Evolutionary conservation across 352 stramenopile genomes (phyloP).

Genomic region (Globisporangium perplexum): DNA sequence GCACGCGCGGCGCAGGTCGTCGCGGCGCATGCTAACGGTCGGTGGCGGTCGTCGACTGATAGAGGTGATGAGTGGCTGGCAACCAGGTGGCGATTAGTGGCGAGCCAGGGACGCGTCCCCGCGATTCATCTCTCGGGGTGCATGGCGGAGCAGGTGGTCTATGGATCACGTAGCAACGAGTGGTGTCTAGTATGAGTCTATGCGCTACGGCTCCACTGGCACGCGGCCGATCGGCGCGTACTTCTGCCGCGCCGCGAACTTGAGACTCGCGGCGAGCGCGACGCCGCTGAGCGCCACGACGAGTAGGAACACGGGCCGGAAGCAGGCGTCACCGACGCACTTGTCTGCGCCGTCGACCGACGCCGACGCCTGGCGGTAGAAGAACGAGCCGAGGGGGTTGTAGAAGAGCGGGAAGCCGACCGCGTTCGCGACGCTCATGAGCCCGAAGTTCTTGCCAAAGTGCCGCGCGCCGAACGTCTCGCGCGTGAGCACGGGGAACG

Average conservation of each 20-base stretch:
- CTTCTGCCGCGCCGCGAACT: constrained; percentile 34
- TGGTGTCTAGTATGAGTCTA: too few species aligned
- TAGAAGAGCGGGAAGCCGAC: constrained; percentile 71
- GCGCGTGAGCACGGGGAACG: constrained; percentile 61
- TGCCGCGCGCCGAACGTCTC: constrained; percentile 64
- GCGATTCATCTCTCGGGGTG: background rate
- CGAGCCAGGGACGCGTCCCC: too few species aligned
- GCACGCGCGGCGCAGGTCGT: constrained; percentile 18
- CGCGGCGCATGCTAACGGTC: background rate
- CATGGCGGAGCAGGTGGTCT: too few species aligned
- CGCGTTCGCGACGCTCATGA: constrained; percentile 70
- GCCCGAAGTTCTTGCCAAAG: constrained; percentile 77
- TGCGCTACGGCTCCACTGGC: background rate
- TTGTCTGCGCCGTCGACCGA: constrained; percentile 32
- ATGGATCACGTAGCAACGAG: too few species aligned
- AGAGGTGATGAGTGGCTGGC: too few species aligned
- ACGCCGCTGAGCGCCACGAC: constrained; percentile 45
- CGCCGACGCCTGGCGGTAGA: constrained; percentile 38
- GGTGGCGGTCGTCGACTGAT: background rate
- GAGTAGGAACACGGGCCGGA: constrained; percentile 56
- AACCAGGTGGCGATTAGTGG: too few species aligned
- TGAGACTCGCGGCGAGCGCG: constrained; percentile 42
- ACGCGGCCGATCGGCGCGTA: constrained; percentile 12
- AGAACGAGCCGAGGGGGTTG: constrained; percentile 55
- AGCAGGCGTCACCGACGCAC: constrained; percentile 54